phyloP scores from a whole-genome alignment of 1,139 yeast species.

The Yamadazyma sp. region DNA sequence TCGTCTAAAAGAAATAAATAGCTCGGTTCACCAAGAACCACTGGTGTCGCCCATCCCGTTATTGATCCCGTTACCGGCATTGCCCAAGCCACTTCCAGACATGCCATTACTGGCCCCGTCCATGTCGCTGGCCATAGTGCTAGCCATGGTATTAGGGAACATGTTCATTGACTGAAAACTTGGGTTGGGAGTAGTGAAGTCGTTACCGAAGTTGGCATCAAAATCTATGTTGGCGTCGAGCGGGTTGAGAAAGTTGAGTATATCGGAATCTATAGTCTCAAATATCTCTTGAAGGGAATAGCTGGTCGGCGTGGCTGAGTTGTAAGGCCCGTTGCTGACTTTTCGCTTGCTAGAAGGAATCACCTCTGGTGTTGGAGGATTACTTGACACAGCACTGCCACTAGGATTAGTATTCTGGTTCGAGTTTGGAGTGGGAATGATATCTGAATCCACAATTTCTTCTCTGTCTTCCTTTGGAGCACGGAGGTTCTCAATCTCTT shows the following conservation, averaged over 20 bases:
- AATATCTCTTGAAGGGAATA: conserved; percentile 30
- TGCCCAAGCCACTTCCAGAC: background rate
- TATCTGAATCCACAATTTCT: background rate
- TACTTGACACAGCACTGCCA: background rate
- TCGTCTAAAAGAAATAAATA: too few species aligned
- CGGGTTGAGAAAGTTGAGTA: conserved; percentile 29
- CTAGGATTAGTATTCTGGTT: background rate
- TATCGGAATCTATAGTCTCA: conserved; percentile 33
- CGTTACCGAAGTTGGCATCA: conserved; percentile 11
- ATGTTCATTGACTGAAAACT: conserved; percentile 5
- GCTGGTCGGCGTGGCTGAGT: conserved; percentile 9
- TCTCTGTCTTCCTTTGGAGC: conserved; percentile 28
- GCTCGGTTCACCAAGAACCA: background rate
- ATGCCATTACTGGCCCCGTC: background rate
- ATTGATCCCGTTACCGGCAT: background rate
- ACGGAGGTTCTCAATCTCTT: conserved; percentile 45
- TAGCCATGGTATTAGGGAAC: conserved; percentile 1
- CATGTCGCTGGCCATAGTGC: background rate
- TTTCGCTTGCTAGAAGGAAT: background rate
- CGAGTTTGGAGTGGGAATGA: too few species aligned
- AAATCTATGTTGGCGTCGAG: conserved; percentile 24
- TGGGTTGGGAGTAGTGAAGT: conserved; percentile 2
- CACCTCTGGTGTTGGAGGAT: conserved; percentile 1
- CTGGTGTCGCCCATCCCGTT: background rate
- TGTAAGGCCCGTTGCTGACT: background rate